phyloP scores from a whole-genome alignment of 345 rosid genomes.

The Brassica napus region DNA sequence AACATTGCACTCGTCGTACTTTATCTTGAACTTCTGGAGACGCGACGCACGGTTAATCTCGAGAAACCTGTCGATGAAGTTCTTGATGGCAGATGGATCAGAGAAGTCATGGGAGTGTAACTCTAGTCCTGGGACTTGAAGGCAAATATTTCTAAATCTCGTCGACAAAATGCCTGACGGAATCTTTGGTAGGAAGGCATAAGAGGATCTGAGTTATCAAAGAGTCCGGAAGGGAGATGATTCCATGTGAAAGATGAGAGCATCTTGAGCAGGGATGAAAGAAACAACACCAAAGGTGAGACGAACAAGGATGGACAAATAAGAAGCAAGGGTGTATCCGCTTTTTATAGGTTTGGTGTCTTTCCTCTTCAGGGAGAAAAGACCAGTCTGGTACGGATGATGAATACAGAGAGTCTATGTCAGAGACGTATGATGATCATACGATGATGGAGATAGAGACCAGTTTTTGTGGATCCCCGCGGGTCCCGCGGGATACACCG shows the following conservation, averaged over 20 bases:
- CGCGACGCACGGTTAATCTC: background rate
- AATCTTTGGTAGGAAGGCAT: constrained; percentile 11
- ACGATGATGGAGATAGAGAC: no score
- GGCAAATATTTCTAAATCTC: constrained; percentile 18
- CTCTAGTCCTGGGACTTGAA: constrained; percentile 1
- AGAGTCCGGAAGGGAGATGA: constrained; percentile 16
- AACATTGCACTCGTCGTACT: background rate
- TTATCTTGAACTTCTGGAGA: constrained; percentile 17
- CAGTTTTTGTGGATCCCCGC: no score
- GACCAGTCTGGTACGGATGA: no score
- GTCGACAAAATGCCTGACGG: background rate
- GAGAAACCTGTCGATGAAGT: background rate
- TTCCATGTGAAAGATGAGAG: background rate
- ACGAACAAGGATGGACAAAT: no score
- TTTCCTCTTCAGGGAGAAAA: no score
- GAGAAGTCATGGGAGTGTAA: background rate
- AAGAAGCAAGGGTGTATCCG: no score
- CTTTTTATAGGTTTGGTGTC: no score
- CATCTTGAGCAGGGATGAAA: no score
- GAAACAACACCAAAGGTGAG: no score
- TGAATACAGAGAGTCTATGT: no score
- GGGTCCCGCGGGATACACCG: no score
- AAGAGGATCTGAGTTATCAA: constrained; percentile 17
- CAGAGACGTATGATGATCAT: no score
- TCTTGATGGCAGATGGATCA: background rate